Percentiles rank a stretch among this genome's conserved stretches.
phyloP scores from a whole-genome alignment of 805 yeast genomes.

The Pichia rugopelliculosa region DNA sequence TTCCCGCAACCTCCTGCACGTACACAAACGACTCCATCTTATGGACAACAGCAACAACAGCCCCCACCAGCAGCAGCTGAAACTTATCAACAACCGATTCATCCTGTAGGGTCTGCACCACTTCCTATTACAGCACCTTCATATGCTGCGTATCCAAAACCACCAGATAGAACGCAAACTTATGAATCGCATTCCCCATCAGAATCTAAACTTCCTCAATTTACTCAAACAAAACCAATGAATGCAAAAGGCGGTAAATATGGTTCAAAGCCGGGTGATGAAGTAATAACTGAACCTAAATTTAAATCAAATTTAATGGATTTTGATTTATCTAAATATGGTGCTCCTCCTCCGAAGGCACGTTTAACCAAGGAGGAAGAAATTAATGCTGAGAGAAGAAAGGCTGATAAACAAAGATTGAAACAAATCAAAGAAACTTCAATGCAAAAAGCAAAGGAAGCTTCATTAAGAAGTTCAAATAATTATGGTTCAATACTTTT shows the following conservation, averaged over 20 bases:
- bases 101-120: background rate
- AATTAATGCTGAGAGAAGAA: slow-evolving; percentile 17
- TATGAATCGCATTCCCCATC: background rate
- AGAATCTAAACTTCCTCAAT: background rate
- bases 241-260: slow-evolving; percentile 6
- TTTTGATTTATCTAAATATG: slow-evolving; percentile 32
- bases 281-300: slow-evolving; percentile 22
- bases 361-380: slow-evolving; percentile 21
- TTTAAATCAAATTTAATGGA: slow-evolving; percentile 26
- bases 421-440: slow-evolving; percentile 25
- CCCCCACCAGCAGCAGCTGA: background rate
- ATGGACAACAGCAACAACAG: background rate
- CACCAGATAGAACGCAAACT: background rate
- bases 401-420: slow-evolving; percentile 20
- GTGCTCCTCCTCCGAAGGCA: slow-evolving; percentile 42
- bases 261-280: slow-evolving; percentile 14
- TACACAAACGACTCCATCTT: slow-evolving; percentile 9
- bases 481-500: slow-evolving; percentile 4
- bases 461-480: slow-evolving; percentile 1
- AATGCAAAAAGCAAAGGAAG: slow-evolving; percentile 19
- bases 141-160: background rate
- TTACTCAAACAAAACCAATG: slow-evolving; percentile 4
- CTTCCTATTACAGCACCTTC: background rate
- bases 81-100: slow-evolving; percentile 8
- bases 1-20: slow-evolving; percentile 17